Conservation (phyloP, 495 filamentous ascomycete species). For the Aspergillus sclerotiicarbonarius region DNA sequence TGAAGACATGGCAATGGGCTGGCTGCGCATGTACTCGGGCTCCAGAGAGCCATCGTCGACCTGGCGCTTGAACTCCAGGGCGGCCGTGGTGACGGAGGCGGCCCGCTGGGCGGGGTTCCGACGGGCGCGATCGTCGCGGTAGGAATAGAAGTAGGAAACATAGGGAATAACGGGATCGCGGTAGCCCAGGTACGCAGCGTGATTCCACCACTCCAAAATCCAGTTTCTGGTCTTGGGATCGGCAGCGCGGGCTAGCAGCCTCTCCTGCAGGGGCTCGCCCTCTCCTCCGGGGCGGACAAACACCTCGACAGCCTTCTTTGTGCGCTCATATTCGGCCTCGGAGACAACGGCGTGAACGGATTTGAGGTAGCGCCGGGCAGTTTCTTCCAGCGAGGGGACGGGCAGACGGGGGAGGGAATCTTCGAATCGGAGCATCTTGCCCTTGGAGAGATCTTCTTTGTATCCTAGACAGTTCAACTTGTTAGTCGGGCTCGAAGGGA, state of each 20-base stretch:
- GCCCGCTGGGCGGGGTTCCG: slow-evolving; percentile 89
- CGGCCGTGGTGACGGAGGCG: slow-evolving; percentile 80
- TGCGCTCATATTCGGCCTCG: slow-evolving; percentile 67
- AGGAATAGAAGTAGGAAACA: slow-evolving; percentile 99
- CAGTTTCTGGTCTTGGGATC: slow-evolving; percentile 89
- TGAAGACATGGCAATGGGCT: slow-evolving; percentile 93
- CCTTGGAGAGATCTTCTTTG: slow-evolving; percentile 86
- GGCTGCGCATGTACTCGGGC: slow-evolving; percentile 96
- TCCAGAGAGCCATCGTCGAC: slow-evolving; percentile 82
- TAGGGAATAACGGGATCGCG: slow-evolving; percentile 97
- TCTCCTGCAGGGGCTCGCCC: slow-evolving; percentile 84
- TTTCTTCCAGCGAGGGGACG: slow-evolving; percentile 92
- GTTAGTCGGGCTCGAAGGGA: slow-evolving; percentile 1
- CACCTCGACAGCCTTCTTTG: slow-evolving; percentile 76
- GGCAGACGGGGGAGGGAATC: slow-evolving; percentile 90
- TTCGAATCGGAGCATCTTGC: slow-evolving; percentile 92
- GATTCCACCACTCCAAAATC: slow-evolving; percentile 98
- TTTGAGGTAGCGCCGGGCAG: slow-evolving; percentile 85
- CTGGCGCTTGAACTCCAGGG: slow-evolving; percentile 89
- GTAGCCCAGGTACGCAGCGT: slow-evolving; percentile 85
- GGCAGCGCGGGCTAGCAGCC: slow-evolving; percentile 75
- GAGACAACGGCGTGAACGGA: slow-evolving; percentile 81
- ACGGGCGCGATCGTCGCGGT: slow-evolving; percentile 86
- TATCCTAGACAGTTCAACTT: slow-evolving; percentile 61
- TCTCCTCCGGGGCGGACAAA: slow-evolving; percentile 80